Evolutionary conservation across 441 rosid species (phyloP).

Genomic region (Pelargonium citronellum): DNA sequence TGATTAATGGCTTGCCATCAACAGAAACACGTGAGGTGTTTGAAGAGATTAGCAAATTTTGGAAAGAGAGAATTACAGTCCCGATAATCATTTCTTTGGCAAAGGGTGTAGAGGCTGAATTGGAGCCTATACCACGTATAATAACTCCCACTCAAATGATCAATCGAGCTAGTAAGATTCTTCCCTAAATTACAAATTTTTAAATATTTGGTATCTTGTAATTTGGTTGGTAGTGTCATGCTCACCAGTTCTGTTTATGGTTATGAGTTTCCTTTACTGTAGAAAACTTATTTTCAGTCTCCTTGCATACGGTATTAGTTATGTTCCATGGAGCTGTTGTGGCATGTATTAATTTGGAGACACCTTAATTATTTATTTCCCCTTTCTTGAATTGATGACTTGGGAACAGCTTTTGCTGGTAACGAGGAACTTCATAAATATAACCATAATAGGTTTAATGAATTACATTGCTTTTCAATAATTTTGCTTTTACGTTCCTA

Average conservation of each 20-base stretch:
- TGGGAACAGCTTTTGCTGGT: not conserved
- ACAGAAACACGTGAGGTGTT: slow-evolving; percentile 79
- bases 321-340: not conserved
- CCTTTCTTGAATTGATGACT: not conserved
- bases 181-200: slow-evolving; percentile 19
- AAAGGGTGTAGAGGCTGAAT: slow-evolving; percentile 87
- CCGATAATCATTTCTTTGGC: slow-evolving; percentile 82
- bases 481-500: not conserved
- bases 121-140: slow-evolving; percentile 74
- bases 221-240: not conserved
- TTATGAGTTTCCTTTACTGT: not conserved
- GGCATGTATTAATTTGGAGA: not conserved
- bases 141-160: slow-evolving; percentile 95
- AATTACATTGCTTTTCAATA: not conserved
- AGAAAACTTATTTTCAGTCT: too few species aligned
- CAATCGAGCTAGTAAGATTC: slow-evolving; percentile 69
- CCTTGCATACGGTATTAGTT: too few species aligned
- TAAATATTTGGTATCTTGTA: not conserved
- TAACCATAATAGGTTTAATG: not conserved
- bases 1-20: slow-evolving; percentile 91
- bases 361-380: not conserved
- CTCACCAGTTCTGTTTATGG: not conserved
- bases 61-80: slow-evolving; percentile 77
- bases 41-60: slow-evolving; percentile 73
- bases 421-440: not conserved